Evolutionary conservation across 495 filamentous ascomycete genomes (phyloP).

Genomic region (Penicillium turbatum): DNA sequence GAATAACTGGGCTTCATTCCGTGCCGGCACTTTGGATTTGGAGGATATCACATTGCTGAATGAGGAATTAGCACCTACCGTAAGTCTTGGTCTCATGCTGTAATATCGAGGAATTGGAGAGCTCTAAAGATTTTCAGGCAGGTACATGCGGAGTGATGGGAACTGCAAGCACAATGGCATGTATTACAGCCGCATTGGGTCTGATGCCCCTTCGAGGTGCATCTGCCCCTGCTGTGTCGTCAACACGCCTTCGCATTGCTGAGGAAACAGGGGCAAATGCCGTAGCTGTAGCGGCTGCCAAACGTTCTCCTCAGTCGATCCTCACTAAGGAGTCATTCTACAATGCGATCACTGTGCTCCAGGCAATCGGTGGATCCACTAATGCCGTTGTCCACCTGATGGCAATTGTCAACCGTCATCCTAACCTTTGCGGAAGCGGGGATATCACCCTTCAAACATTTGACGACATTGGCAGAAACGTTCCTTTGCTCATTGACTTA

Average conservation of each 20-base stretch:
- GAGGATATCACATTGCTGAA: slow-evolving; percentile 62
- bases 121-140: too few species aligned
- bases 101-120: too few species aligned
- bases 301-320: too few species aligned
- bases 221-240: slow-evolving; percentile 57
- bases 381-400: slow-evolving; percentile 61
- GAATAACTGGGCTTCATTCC: slow-evolving; percentile 62
- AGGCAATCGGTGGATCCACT: slow-evolving; percentile 61
- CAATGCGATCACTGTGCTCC: slow-evolving; percentile 59
- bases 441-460: slow-evolving; percentile 51
- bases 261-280: slow-evolving; percentile 55
- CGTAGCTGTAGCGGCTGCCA: too few species aligned
- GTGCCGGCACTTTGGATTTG: slow-evolving; percentile 57
- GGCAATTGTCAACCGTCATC: slow-evolving; percentile 56
- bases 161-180: slow-evolving; percentile 62
- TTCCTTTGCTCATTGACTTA: slow-evolving; percentile 56
- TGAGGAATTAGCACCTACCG: slow-evolving; percentile 64
- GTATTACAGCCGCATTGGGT: slow-evolving; percentile 54
- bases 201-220: slow-evolving; percentile 55
- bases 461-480: slow-evolving; percentile 51
- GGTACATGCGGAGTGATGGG: slow-evolving; percentile 63
- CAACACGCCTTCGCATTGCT: slow-evolving; percentile 53
- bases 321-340: slow-evolving; percentile 54
- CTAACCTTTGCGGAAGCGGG: slow-evolving; percentile 33
- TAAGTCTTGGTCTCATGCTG: too few species aligned